These are phyloP conservation scores for Monarda citriodora DNA, from an alignment of 305 asterid genomes.

Conservation along the genomic window DNA sequence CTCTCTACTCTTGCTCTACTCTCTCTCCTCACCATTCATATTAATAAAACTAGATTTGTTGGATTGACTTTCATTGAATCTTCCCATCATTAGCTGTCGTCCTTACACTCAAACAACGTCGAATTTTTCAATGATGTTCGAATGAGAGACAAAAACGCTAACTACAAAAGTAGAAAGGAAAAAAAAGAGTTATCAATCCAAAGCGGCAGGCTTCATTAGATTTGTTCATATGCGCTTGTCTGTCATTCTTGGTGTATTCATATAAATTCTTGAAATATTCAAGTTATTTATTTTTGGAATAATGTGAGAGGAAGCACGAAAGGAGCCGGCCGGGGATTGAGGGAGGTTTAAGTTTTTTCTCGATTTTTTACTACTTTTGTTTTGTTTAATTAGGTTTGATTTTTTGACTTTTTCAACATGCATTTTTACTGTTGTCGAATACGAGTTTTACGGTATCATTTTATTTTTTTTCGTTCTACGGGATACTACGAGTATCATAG, in stretches of 20 bases:
- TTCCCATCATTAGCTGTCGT: constrained; percentile 25
- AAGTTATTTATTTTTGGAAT: not conserved
- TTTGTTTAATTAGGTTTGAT: no score
- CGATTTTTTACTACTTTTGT: no score
- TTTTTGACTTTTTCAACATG: no score
- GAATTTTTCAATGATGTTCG: constrained; percentile 8
- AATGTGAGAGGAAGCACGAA: constrained; percentile 17
- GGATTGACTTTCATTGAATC: constrained; percentile 12
- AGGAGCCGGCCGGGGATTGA: no score
- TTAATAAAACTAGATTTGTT: constrained; percentile 11
- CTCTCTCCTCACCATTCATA: constrained; percentile 6
- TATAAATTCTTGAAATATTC: no score
- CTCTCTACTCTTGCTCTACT: not conserved
- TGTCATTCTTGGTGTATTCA: constrained; percentile 25
- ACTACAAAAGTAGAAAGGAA: not conserved
- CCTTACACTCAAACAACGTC: constrained; percentile 8
- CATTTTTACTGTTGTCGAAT: no score
- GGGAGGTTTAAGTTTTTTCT: no score
- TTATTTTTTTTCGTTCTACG: no score
- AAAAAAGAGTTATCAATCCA: not conserved
- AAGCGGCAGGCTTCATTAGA: constrained; percentile 10
- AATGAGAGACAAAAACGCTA: not conserved
- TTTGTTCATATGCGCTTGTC: constrained; percentile 33
- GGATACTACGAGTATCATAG: no score
- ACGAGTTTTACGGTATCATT: no score